A percentile compares a stretch with the other conserved stretches of the same genome.
These are phyloP conservation scores for Collariella sp. DNA, from an alignment of 495 filamentous ascomycete species.

Conservation along the genomic window DNA sequence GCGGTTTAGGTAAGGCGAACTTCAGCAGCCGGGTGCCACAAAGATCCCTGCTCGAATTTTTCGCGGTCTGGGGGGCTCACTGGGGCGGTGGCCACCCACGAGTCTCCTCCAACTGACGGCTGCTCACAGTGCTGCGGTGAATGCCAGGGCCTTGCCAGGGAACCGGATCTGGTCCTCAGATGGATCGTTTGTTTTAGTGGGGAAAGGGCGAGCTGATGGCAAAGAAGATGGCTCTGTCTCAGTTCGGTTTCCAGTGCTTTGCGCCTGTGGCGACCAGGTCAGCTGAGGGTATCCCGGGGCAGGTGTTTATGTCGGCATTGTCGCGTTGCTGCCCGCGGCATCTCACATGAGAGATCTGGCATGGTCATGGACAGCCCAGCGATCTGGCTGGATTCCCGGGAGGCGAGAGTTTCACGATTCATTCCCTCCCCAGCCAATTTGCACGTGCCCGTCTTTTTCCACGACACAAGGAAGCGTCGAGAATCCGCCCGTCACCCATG, in stretches of 20 bases:
- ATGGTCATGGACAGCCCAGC: too few species aligned
- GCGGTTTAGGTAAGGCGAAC: conserved; percentile 30
- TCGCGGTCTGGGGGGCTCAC: background rate
- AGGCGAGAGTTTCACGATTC: too few species aligned
- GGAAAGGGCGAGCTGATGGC: background rate
- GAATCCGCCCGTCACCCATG: too few species aligned
- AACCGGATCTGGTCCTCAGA: too few species aligned
- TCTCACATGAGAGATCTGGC: background rate
- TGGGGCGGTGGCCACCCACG: conserved; percentile 12
- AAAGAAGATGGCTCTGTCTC: background rate
- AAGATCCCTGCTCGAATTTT: conserved; percentile 8
- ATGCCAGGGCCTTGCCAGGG: too few species aligned
- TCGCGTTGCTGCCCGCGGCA: background rate
- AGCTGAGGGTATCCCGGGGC: background rate
- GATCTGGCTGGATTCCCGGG: too few species aligned
- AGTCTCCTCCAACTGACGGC: background rate
- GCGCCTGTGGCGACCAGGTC: background rate
- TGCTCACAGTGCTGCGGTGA: background rate
- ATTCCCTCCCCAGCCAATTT: too few species aligned
- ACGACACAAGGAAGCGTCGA: too few species aligned
- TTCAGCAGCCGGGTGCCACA: conserved; percentile 9
- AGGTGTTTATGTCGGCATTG: background rate
- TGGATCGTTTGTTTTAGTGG: background rate
- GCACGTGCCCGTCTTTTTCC: too few species aligned
- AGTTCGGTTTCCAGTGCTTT: background rate